A percentile compares a stretch with the other conserved stretches of the same genome.
Evolutionary conservation across 768 basidiomycete species (phyloP).

Genomic region (Lactarius indigo): DNA sequence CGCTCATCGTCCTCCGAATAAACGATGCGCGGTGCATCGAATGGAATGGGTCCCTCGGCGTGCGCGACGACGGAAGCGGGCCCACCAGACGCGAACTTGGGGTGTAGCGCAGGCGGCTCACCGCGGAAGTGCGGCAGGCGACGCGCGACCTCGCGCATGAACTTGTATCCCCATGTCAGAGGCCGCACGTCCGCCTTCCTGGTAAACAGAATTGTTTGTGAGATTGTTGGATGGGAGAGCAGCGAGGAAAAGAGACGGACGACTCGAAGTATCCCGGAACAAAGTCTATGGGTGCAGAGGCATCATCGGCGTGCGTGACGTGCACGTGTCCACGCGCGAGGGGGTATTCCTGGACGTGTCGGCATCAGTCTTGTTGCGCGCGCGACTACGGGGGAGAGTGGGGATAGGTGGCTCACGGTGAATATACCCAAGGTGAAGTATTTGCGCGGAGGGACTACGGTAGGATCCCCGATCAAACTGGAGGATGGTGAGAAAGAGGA

Average conservation of each 20-base stretch:
- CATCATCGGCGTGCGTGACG: conserved; percentile 23
- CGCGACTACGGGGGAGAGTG: no score
- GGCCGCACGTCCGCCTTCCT: conserved; percentile 26
- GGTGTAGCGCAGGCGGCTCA: conserved; percentile 30
- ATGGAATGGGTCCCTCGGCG: conserved; percentile 25
- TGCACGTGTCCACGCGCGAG: conserved; percentile 25
- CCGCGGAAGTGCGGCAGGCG: conserved; percentile 44
- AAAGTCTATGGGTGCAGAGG: conserved; percentile 24
- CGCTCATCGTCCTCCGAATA: conserved; percentile 24
- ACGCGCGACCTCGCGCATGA: conserved; percentile 47
- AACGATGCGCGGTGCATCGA: conserved; percentile 31
- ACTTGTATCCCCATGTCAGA: conserved; percentile 53
- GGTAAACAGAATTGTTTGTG: background rate
- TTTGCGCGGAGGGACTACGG: conserved; percentile 12
- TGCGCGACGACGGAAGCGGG: conserved; percentile 24
- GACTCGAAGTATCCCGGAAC: conserved; percentile 35
- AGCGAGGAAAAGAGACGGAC: conserved; percentile 47
- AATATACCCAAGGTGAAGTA: conserved; percentile 22
- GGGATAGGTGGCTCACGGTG: conserved; percentile 7
- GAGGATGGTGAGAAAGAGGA: background rate
- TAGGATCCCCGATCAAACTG: conserved; percentile 23
- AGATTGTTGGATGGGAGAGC: conserved; percentile 31
- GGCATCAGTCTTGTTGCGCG: background rate
- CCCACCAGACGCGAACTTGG: conserved; percentile 33
- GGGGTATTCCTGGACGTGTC: conserved; percentile 17